Evolutionary conservation across 2,329 filamentous ascomycete genomes (phyloP).

Genomic region (Ceratocystis destructans): DNA sequence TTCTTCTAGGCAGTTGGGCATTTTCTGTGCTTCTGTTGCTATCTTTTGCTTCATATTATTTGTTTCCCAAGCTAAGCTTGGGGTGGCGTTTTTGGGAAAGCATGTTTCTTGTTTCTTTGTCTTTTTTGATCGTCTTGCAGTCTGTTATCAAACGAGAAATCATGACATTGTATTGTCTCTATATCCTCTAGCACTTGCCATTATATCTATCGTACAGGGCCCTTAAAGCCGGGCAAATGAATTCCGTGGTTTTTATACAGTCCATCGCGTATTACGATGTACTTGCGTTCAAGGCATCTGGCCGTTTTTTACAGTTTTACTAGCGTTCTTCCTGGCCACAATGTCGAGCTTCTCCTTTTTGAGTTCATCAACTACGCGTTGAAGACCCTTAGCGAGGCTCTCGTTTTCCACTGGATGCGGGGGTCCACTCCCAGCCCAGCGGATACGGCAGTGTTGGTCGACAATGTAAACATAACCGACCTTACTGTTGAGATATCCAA

Average conservation of each 20-base stretch:
- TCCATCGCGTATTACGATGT: slow-evolving; percentile 15
- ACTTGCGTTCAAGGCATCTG: background rate
- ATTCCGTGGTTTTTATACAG: background rate
- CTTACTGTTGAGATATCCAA: slow-evolving; percentile 70
- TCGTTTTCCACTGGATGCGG: slow-evolving; percentile 53
- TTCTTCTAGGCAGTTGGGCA: slow-evolving; percentile 31
- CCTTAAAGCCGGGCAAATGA: background rate
- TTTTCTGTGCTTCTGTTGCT: background rate
- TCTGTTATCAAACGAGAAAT: background rate
- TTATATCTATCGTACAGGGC: slow-evolving; percentile 1
- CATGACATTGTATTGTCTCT: background rate
- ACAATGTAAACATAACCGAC: slow-evolving; percentile 90
- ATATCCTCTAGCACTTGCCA: background rate
- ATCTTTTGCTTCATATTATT: slow-evolving; percentile 19
- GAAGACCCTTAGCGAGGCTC: slow-evolving; percentile 50
- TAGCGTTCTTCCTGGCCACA: slow-evolving; percentile 20
- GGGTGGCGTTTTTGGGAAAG: slow-evolving; percentile 16
- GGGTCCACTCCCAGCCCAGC: slow-evolving; percentile 78
- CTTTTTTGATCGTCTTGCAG: background rate
- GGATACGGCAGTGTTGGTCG: slow-evolving; percentile 73
- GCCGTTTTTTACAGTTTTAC: background rate
- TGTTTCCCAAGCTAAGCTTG: slow-evolving; percentile 27
- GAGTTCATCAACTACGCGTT: slow-evolving; percentile 47
- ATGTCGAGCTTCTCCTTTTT: slow-evolving; percentile 27
- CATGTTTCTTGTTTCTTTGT: slow-evolving; percentile 1